Conservation (phyloP, 2,329 filamentous ascomycete species). For the Thielaviopsis musarum region DNA sequence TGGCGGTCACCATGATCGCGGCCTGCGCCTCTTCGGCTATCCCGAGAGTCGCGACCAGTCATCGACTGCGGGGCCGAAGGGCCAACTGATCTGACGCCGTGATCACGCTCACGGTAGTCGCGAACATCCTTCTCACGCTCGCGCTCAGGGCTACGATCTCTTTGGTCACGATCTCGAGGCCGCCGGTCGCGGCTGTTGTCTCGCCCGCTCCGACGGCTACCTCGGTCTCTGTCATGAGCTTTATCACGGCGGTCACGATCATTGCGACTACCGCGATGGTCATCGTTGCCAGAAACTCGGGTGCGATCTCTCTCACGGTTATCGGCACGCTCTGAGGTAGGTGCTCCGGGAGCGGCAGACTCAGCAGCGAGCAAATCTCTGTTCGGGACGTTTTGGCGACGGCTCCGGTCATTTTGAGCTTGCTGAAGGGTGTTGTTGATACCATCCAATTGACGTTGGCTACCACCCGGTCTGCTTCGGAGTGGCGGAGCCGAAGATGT, state of each 20-base stretch:
- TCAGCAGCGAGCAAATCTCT: constrained; percentile 4
- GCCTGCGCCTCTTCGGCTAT: constrained; percentile 6
- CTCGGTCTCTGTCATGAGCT: constrained; percentile 18
- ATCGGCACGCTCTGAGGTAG: constrained; percentile 15
- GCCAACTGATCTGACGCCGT: constrained; percentile 20
- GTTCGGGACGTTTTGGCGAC: constrained; percentile 1
- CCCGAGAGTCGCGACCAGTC: constrained; percentile 16
- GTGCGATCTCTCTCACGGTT: constrained; percentile 18
- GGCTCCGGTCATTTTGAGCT: constrained; percentile 20
- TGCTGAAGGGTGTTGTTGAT: constrained; percentile 43
- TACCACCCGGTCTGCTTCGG: neutral
- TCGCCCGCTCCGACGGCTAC: constrained; percentile 25
- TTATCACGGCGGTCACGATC: constrained; percentile 29
- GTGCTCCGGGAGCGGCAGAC: neutral
- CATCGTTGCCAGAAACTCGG: constrained; percentile 20
- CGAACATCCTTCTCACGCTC: constrained; percentile 31
- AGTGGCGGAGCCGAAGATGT: neutral
- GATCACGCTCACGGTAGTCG: constrained; percentile 25
- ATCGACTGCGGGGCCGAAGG: constrained; percentile 13
- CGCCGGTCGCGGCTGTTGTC: constrained; percentile 32
- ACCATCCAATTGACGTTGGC: constrained; percentile 36
- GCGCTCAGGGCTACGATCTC: constrained; percentile 29
- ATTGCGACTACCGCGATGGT: constrained; percentile 24
- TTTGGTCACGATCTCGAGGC: constrained; percentile 21
- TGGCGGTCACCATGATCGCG: constrained; percentile 14